These are phyloP conservation scores for Wallemia mellicola DNA, from an alignment of 1,284 basidiomycete genomes.

Conservation along the genomic window DNA sequence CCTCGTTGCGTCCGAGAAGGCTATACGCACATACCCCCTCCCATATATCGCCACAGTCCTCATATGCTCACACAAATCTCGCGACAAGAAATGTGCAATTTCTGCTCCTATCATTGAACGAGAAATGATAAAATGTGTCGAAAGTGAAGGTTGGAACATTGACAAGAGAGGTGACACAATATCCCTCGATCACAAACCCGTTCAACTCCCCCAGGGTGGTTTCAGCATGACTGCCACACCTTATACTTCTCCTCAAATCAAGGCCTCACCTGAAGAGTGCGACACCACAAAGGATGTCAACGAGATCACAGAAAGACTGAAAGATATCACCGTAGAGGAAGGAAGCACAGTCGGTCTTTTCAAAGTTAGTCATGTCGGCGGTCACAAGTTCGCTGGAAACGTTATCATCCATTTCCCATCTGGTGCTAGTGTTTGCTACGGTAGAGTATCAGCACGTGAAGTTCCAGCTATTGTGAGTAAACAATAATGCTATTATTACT, in stretches of 20 bases:
- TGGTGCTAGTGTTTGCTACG: conserved; percentile 64
- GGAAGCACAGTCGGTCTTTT: conserved; percentile 36
- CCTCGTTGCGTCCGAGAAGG: conserved; percentile 16
- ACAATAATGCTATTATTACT: neutral
- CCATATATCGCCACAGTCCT: conserved; percentile 38
- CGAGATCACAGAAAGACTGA: conserved; percentile 22
- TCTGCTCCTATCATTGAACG: conserved; percentile 53
- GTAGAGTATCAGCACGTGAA: conserved; percentile 66
- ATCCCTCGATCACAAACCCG: conserved; percentile 18
- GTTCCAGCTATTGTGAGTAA: conserved; percentile 46
- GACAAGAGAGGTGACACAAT: conserved; percentile 43
- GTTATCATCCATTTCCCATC: conserved; percentile 63
- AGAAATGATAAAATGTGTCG: conserved; percentile 30
- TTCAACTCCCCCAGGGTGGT: conserved; percentile 26
- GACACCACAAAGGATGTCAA: conserved; percentile 3
- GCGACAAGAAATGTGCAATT: conserved; percentile 67
- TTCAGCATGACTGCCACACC: conserved; percentile 4
- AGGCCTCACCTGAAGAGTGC: conserved; percentile 10
- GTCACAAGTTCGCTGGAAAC: conserved; percentile 72
- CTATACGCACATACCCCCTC: conserved; percentile 28
- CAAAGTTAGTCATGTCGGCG: conserved; percentile 60
- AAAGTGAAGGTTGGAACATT: conserved; percentile 35
- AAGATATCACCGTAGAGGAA: conserved; percentile 17
- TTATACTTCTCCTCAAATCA: neutral
- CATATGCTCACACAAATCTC: conserved; percentile 63